These are phyloP conservation scores for Backusella circina DNA, from an alignment of 192 early-diverging fungal species.

Conservation along the genomic window DNA sequence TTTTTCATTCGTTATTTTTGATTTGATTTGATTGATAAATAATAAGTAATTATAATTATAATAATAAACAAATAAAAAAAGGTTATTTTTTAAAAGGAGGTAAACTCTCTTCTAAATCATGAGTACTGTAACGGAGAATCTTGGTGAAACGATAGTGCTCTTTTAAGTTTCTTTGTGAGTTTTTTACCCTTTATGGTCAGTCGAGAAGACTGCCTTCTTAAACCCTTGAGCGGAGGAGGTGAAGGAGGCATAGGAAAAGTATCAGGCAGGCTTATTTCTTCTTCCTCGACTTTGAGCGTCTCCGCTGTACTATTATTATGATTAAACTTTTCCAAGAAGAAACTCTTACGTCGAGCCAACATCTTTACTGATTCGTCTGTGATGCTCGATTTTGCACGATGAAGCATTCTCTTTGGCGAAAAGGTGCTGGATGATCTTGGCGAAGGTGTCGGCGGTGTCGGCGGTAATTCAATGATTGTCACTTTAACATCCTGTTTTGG, in stretches of 20 bases:
- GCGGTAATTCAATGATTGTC: not conserved
- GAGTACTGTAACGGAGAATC: not conserved
- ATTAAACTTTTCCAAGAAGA: not conserved
- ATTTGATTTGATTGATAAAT: not conserved
- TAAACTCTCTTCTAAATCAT: not conserved
- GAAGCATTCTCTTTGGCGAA: not conserved
- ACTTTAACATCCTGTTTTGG: not conserved
- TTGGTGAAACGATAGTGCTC: conserved; percentile 4
- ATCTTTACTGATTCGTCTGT: not conserved
- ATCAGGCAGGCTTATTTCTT: not conserved
- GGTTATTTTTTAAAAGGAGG: not conserved
- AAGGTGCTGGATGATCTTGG: not conserved
- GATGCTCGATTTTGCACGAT: conserved; percentile 8
- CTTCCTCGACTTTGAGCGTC: not conserved
- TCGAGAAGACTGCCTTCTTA: conserved; percentile 11
- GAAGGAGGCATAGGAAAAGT: not conserved
- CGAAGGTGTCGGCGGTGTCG: not conserved
- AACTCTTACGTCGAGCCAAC: not conserved
- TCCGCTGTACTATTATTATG: not conserved
- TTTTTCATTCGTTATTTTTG: not conserved
- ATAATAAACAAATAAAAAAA: not conserved
- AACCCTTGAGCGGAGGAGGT: not conserved
- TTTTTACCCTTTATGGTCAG: not conserved
- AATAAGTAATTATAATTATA: not conserved
- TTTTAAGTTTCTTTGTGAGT: not conserved